Evolutionary conservation across 2,329 filamentous ascomycete species (phyloP).

Genomic region (Colletotrichum tofieldiae): DNA sequence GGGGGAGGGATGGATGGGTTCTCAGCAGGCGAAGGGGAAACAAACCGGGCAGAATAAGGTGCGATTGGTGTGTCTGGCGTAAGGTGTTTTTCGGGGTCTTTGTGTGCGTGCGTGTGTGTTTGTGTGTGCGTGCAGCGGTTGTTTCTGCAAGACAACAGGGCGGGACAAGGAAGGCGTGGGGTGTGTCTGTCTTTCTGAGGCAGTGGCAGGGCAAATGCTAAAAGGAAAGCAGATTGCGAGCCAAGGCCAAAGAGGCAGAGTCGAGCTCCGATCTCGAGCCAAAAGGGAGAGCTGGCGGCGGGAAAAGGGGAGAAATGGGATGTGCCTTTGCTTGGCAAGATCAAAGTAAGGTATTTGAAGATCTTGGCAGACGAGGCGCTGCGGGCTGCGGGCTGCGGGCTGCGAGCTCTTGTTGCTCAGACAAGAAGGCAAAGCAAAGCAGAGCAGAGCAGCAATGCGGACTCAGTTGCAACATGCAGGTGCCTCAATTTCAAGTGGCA

Average conservation of each 20-base stretch:
- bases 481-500: background rate
- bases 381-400: slow-evolving; percentile 3
- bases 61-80: slow-evolving; percentile 36
- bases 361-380: slow-evolving; percentile 32
- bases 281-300: slow-evolving; percentile 4
- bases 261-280: slow-evolving; percentile 12
- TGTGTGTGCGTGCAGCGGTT: slow-evolving; percentile 4
- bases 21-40: background rate
- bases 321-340: slow-evolving; percentile 35
- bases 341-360: slow-evolving; percentile 26
- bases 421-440: slow-evolving; percentile 9
- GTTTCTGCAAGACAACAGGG: slow-evolving; percentile 11
- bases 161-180: slow-evolving; percentile 19
- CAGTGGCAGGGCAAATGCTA: slow-evolving; percentile 9
- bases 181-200: slow-evolving; percentile 10
- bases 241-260: slow-evolving; percentile 6
- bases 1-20: background rate
- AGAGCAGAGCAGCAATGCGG: background rate
- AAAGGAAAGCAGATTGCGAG: slow-evolving; percentile 9
- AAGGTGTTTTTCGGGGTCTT: slow-evolving; percentile 39
- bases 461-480: background rate
- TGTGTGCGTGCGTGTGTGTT: slow-evolving; percentile 31
- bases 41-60: slow-evolving; percentile 22
- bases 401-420: slow-evolving; percentile 6
- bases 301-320: slow-evolving; percentile 19